Percentiles rank a stretch among this genome's conserved stretches.
Conservation (phyloP, 1,284 basidiomycete species). For the Pisolithus thermaeus region DNA sequence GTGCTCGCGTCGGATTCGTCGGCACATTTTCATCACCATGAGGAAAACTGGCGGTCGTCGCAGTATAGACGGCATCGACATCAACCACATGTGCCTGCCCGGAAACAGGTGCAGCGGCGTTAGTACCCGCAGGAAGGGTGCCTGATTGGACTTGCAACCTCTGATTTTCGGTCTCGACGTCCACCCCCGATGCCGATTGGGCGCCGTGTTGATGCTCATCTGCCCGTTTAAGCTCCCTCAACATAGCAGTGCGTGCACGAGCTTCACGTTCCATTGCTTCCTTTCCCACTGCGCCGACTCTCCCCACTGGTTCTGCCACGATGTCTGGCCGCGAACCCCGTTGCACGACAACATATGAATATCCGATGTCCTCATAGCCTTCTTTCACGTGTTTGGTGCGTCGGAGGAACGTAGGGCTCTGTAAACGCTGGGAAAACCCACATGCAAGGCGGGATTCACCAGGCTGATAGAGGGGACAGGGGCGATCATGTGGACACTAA, state of each 20-base stretch:
- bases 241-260: constrained; percentile 16
- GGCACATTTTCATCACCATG: constrained; percentile 20
- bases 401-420: constrained; percentile 81
- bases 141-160: constrained; percentile 33
- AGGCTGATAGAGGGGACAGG: constrained; percentile 69
- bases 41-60: constrained; percentile 18
- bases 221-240: constrained; percentile 20
- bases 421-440: constrained; percentile 82
- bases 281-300: constrained; percentile 58
- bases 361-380: constrained; percentile 83
- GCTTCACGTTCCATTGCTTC: constrained; percentile 26
- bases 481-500: constrained; percentile 88
- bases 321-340: constrained; percentile 65
- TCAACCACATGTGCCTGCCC: constrained; percentile 36
- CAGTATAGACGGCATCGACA: constrained; percentile 17
- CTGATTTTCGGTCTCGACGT: constrained; percentile 23
- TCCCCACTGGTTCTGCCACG: constrained; percentile 40
- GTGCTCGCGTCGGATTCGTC: constrained; percentile 8
- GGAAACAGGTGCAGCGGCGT: not conserved
- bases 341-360: constrained; percentile 88
- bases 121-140: not conserved
- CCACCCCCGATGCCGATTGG: constrained; percentile 15
- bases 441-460: constrained; percentile 56
- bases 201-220: constrained; percentile 14
- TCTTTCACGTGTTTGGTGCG: constrained; percentile 79